Evolutionary conservation across 2,329 filamentous ascomycete genomes (phyloP), one percentile per base, ranked within the genome.

Genomic region (Malbranchea zuffiana): DNA sequence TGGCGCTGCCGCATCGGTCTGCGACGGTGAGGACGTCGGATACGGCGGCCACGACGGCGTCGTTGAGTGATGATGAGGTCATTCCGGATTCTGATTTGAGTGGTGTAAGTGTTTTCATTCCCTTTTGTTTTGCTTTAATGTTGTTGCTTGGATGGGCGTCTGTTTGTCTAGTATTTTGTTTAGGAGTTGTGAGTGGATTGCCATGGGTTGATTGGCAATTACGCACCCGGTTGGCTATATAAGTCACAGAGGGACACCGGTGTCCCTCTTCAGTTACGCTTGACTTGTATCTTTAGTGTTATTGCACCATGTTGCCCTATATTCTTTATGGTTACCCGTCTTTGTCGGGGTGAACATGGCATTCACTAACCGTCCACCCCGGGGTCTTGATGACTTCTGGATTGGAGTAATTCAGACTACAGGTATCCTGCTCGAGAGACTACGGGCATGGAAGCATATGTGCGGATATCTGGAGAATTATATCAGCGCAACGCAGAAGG

Each of bases 361-460:
- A 16, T 33, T 39, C 17, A 33, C 36, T 39, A 39, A 39, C 36
- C n/a, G n/a, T n/a, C n/a, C n/a, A n/a, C 10, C 17, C 29, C 36
- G 30, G 27, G 32, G 24, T 21, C 35, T 42, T 5, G 39, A 41
- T 33, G 33, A 36, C 11, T 33, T 37, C 24, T 39, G 35, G 37
- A 31, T 25, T 25, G 20, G 32, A 10, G 31, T 39, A 8, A 23
- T 39, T 15, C 39, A 84, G 79, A 82, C 81, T 15, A 77, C 80
- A n/a, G 78, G 74, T 26, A 72, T 96, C 33, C 79, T 98, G 46
- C 71, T 80, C 38, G 85, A 96, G 67, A 78, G 90, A 47, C 71
- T 98, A 43, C 81, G 83, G 52, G 90, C 90, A 31, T 98, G 86
- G 86, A 96, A 95, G 60, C 88, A 96, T 59, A 84, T 87, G 43